A percentile compares a stretch with the other conserved stretches of the same genome.
Evolutionary conservation across 2,329 filamentous ascomycete species (phyloP).

Genomic region (Pyricularia grisea): DNA sequence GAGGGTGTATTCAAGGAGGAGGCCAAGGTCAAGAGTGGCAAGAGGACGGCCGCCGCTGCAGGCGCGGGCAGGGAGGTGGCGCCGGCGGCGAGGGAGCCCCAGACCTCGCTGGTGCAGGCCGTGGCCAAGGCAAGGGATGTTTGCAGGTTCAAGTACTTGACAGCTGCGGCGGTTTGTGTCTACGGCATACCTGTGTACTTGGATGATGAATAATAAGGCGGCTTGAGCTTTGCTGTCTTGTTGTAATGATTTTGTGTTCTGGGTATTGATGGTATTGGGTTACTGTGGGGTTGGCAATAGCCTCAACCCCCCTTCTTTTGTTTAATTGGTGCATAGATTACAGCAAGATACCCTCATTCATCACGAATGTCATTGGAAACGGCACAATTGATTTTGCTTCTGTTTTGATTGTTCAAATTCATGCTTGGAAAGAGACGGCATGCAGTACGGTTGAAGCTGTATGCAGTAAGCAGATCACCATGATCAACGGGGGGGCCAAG

Average conservation of each 20-base stretch:
- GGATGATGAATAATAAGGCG: neutral
- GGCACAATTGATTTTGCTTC: neutral
- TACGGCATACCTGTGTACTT: conserved; percentile 94
- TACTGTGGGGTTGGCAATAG: neutral
- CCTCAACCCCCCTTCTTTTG: neutral
- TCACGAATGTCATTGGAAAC: neutral
- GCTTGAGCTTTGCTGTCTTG: neutral
- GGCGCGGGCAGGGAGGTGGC: neutral
- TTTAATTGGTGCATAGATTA: neutral
- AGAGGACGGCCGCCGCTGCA: conserved; percentile 14
- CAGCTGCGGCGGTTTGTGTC: conserved; percentile 85
- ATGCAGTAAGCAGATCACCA: no score
- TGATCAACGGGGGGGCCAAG: no score
- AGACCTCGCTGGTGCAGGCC: conserved; percentile 64
- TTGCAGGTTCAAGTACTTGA: conserved; percentile 86
- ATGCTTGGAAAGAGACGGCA: no score
- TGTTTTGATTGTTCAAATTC: no score
- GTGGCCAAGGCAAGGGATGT: conserved; percentile 63
- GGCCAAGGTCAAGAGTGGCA: neutral
- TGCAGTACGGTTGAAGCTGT: no score
- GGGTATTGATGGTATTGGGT: neutral
- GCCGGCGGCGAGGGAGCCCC: conserved; percentile 6
- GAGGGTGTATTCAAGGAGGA: conserved; percentile 26
- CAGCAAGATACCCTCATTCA: neutral
- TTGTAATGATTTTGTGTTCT: neutral